Evolutionary conservation across 2,329 filamentous ascomycete species (phyloP).

Genomic region (Sphaerulina populicola): DNA sequence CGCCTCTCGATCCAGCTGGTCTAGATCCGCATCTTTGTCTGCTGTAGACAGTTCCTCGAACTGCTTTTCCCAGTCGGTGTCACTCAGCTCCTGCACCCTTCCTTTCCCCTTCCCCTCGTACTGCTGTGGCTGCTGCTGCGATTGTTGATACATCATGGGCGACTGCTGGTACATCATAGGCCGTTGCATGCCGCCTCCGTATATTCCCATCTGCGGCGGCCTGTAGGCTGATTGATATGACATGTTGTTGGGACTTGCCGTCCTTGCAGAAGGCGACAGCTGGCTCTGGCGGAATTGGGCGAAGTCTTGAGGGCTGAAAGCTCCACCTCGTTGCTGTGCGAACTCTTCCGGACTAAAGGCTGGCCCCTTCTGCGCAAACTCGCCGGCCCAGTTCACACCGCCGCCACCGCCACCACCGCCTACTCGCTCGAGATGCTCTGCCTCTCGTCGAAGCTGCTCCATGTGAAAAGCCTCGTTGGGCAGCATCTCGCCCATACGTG

Average conservation of each 20-base stretch:
- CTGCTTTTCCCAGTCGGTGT: slow-evolving; percentile 90
- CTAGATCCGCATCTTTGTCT: slow-evolving; percentile 45
- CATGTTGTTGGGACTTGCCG: slow-evolving; percentile 48
- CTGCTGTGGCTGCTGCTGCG: slow-evolving; percentile 35
- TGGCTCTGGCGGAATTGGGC: slow-evolving; percentile 73
- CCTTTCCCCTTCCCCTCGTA: slow-evolving; percentile 73
- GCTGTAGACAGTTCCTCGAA: slow-evolving; percentile 79
- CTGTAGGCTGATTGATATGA: slow-evolving; percentile 42
- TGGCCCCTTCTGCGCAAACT: slow-evolving; percentile 27
- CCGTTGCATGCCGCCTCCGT: slow-evolving; percentile 38
- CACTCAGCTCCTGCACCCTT: slow-evolving; percentile 79
- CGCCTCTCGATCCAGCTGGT: slow-evolving; percentile 53
- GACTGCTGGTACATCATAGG: slow-evolving; percentile 25
- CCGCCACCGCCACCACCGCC: slow-evolving; percentile 21
- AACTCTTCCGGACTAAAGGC: slow-evolving; percentile 25
- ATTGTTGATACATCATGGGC: slow-evolving; percentile 38
- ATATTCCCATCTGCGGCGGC: slow-evolving; percentile 49
- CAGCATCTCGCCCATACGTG: slow-evolving; percentile 48
- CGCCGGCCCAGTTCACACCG: slow-evolving; percentile 28
- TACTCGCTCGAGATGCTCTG: slow-evolving; percentile 42
- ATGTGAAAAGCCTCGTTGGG: slow-evolving; percentile 54
- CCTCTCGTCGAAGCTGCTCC: slow-evolving; percentile 57
- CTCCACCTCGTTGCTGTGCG: slow-evolving; percentile 26
- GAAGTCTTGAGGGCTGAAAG: slow-evolving; percentile 77
- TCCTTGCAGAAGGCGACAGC: slow-evolving; percentile 49